Conservation (phyloP, 2,329 filamentous ascomycete genomes). For the Fusarium duplospermum region DNA sequence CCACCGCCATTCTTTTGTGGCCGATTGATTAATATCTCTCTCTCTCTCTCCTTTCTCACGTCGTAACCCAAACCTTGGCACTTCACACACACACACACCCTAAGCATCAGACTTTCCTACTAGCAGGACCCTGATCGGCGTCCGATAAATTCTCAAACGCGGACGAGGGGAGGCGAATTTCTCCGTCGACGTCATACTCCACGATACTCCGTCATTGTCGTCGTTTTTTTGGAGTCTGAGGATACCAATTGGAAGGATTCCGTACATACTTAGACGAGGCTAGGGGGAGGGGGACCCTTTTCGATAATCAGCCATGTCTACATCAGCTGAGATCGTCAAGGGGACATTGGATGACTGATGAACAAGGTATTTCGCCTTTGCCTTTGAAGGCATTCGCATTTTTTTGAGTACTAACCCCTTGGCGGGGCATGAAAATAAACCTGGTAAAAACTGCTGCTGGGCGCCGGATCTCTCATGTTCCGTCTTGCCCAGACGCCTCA, state of each 20-base stretch:
- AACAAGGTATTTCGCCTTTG: not conserved
- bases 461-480: slow-evolving; percentile 29
- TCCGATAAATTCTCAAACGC: slow-evolving; percentile 28
- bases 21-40: slow-evolving; percentile 21
- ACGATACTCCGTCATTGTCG: slow-evolving; percentile 29
- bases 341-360: not conserved
- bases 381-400: slow-evolving; percentile 1
- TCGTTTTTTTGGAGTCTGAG: not conserved
- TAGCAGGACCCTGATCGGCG: slow-evolving; percentile 40
- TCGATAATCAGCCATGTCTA: not conserved
- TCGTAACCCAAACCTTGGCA: not conserved
- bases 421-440: not conserved
- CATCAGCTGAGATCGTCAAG: not conserved
- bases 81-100: not conserved
- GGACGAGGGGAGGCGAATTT: slow-evolving; percentile 22
- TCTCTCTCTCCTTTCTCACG: slow-evolving; percentile 16
- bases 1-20: not conserved
- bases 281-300: not conserved
- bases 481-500: slow-evolving; percentile 14
- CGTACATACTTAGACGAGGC: not conserved
- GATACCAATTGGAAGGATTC: too few species aligned
- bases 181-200: slow-evolving; percentile 39
- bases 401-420: not conserved
- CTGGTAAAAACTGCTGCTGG: too few species aligned
- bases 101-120: not conserved